Evolutionary conservation across 2,329 filamentous ascomycete species (phyloP).

Genomic region (Alternaria alternata): DNA sequence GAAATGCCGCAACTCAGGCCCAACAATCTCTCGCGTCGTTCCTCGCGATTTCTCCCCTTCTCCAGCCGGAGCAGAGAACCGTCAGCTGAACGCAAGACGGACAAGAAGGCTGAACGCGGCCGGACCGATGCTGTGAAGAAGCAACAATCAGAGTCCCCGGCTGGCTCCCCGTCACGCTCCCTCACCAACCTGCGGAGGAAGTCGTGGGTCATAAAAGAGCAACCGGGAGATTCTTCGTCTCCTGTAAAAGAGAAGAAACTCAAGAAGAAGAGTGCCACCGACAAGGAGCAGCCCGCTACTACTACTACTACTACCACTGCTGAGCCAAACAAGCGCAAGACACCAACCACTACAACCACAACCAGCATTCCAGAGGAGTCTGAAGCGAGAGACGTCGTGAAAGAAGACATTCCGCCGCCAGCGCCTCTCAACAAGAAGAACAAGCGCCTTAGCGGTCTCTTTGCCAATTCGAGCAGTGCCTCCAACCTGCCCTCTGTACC

Average conservation of each 20-base stretch:
- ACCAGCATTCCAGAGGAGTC: conserved; percentile 45
- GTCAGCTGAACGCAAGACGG: conserved; percentile 40
- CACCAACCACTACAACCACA: conserved; percentile 24
- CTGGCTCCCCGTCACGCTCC: conserved; percentile 41
- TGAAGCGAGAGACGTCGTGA: conserved; percentile 30
- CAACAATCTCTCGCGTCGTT: conserved; percentile 44
- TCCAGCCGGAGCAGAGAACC: conserved; percentile 46
- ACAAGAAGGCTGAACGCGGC: conserved; percentile 35
- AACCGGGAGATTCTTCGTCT: conserved; percentile 22
- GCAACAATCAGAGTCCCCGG: conserved; percentile 35
- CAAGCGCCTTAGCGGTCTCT: conserved; percentile 46
- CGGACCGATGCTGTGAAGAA: conserved; percentile 40
- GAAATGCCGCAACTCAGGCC: conserved; percentile 45
- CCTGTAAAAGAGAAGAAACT: conserved; percentile 27
- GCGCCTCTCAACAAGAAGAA: conserved; percentile 45
- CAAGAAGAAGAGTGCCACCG: conserved; percentile 25
- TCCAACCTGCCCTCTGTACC: conserved; percentile 54
- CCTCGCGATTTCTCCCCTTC: conserved; percentile 47
- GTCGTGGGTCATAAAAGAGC: conserved; percentile 44
- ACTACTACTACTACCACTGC: background rate
- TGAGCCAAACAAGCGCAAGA: conserved; percentile 39
- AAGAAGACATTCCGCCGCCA: conserved; percentile 32
- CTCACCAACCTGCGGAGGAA: conserved; percentile 47
- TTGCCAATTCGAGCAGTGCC: conserved; percentile 35
- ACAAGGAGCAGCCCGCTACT: conserved; percentile 24